phyloP scores from a whole-genome alignment of 805 yeast species.

The Monosporozyma unispora region DNA sequence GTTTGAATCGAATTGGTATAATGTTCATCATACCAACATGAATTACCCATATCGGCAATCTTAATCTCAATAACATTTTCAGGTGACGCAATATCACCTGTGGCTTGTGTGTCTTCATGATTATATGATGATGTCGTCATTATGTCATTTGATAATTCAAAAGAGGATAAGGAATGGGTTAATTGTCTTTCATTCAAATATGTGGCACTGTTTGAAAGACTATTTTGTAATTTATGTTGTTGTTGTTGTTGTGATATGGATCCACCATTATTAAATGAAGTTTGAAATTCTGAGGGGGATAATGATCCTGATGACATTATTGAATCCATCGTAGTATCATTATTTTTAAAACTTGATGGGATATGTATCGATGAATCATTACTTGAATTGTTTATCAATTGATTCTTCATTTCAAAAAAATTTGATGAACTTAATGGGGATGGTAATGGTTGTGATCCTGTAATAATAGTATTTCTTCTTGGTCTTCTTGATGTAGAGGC shows the following conservation, averaged over 20 bases:
- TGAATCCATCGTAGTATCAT: slow-evolving; percentile 1
- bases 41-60: slow-evolving; percentile 90
- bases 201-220: neutral
- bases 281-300: neutral
- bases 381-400: slow-evolving; percentile 13
- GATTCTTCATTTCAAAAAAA: slow-evolving; percentile 28
- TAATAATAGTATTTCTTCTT: slow-evolving; percentile 66
- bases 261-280: neutral
- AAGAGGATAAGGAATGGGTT: slow-evolving; percentile 34
- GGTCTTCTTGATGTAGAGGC: slow-evolving; percentile 34
- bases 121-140: neutral
- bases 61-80: slow-evolving; percentile 64
- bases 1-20: slow-evolving; percentile 88
- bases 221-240: neutral
- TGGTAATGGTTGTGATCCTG: slow-evolving; percentile 90
- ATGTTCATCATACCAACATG: slow-evolving; percentile 73
- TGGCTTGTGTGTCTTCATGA: neutral
- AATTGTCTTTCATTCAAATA: slow-evolving; percentile 11
- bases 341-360: slow-evolving; percentile 1
- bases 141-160: slow-evolving; percentile 22
- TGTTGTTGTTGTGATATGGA: neutral
- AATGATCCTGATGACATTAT: slow-evolving; percentile 1
- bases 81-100: slow-evolving; percentile 2
- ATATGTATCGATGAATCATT: slow-evolving; percentile 6
- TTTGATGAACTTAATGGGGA: slow-evolving; percentile 63